Percentiles rank a stretch among this genome's conserved stretches.
phyloP scores from a whole-genome alignment of 192 early-diverging fungal genomes.

The Umbelopsis sp. region DNA sequence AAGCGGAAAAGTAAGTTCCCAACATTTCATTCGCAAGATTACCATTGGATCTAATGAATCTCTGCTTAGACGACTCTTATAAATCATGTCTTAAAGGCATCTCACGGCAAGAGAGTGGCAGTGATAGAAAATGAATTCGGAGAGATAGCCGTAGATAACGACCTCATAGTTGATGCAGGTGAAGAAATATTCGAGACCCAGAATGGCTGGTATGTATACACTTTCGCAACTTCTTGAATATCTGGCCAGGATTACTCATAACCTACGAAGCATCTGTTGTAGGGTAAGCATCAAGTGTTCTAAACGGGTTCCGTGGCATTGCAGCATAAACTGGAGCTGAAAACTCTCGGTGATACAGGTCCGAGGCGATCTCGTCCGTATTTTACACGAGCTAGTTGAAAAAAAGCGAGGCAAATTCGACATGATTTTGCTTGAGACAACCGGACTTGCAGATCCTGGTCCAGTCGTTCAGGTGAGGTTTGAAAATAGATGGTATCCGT shows the following conservation, averaged over 20 bases:
- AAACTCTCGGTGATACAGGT: not conserved
- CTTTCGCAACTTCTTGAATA: not conserved
- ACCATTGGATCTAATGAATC: not conserved
- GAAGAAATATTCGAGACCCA: conserved; percentile 36
- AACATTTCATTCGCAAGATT: not conserved
- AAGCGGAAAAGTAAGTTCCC: conserved; percentile 15
- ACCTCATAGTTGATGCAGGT: conserved; percentile 27
- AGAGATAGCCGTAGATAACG: conserved; percentile 23
- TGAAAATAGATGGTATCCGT: not conserved
- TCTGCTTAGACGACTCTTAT: conserved; percentile 13
- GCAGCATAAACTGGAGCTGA: too few relatives aligned
- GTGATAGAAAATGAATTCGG: conserved; percentile 24
- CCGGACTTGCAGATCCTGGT: conserved; percentile 42
- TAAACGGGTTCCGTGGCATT: too few relatives aligned
- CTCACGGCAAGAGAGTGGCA: conserved; percentile 18
- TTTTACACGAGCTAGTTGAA: conserved; percentile 18
- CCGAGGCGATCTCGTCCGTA: conserved; percentile 21
- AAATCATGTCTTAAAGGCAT: conserved; percentile 20
- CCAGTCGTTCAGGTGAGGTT: conserved; percentile 31
- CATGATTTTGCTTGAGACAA: conserved; percentile 43
- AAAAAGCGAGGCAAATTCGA: conserved; percentile 29
- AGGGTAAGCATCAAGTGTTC: not conserved
- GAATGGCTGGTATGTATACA: conserved; percentile 43
- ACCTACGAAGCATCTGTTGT: conserved; percentile 8
- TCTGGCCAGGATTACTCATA: too few relatives aligned